Conservation (phyloP, 2,329 filamentous ascomycete genomes). For the Cladosporium sphaerospermum region DNA sequence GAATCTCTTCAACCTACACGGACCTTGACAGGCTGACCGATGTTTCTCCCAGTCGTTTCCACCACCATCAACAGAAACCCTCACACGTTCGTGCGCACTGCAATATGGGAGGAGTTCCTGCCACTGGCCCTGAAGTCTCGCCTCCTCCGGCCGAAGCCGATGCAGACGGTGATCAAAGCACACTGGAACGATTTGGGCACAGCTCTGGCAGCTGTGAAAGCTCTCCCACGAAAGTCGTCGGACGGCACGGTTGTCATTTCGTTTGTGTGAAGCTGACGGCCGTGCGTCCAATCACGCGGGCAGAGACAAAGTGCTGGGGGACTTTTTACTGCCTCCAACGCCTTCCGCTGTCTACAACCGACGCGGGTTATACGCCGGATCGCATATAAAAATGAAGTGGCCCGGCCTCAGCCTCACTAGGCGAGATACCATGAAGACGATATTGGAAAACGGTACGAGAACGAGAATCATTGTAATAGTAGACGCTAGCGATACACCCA, state of each 20-base stretch:
- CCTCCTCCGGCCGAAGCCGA: neutral
- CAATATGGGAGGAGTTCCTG: neutral
- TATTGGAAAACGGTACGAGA: no score
- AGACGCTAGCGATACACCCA: no score
- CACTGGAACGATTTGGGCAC: neutral
- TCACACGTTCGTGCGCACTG: neutral
- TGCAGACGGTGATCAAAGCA: neutral
- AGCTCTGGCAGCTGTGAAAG: neutral
- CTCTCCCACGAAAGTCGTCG: neutral
- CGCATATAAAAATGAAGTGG: no score
- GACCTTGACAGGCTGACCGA: neutral
- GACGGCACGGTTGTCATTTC: neutral
- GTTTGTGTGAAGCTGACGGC: neutral
- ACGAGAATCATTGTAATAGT: no score
- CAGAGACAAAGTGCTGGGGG: no score
- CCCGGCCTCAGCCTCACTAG: no score
- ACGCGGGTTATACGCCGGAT: no score
- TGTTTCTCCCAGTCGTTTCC: neutral
- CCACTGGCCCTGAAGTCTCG: neutral
- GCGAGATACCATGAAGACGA: no score
- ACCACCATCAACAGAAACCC: neutral
- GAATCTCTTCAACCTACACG: neutral
- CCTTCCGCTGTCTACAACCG: no score
- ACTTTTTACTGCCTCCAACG: no score
- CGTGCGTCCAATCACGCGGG: no score